Evolutionary conservation across 2,329 filamentous ascomycete species (phyloP).

Genomic region (Geosmithia flava): DNA sequence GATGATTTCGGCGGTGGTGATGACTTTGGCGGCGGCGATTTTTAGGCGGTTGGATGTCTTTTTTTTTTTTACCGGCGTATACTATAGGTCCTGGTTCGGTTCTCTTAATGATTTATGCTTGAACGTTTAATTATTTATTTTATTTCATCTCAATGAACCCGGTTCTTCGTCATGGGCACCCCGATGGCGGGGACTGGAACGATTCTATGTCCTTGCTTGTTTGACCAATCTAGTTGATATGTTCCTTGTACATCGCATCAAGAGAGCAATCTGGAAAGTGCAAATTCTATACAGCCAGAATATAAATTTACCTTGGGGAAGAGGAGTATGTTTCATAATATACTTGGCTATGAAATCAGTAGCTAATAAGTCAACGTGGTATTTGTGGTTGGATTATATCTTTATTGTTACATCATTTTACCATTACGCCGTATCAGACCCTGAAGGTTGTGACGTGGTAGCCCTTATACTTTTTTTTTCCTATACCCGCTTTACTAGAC

Average conservation of each 20-base stretch:
- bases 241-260: too few relatives aligned
- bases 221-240: too few relatives aligned
- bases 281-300: too few relatives aligned
- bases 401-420: neutral
- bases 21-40: conserved; percentile 1
- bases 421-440: neutral
- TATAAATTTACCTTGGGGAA: too few relatives aligned
- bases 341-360: too few relatives aligned
- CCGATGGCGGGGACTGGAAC: too few relatives aligned
- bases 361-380: too few relatives aligned
- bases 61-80: neutral
- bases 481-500: neutral
- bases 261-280: too few relatives aligned
- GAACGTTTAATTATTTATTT: neutral
- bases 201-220: too few relatives aligned
- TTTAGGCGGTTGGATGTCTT: neutral
- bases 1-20: conserved; percentile 1
- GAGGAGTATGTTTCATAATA: too few relatives aligned
- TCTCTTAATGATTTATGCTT: neutral
- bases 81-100: neutral
- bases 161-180: too few relatives aligned
- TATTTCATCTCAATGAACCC: neutral
- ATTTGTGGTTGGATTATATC: too few relatives aligned
- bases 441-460: neutral
- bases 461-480: neutral